Percentiles rank a stretch among this genome's conserved stretches.
Evolutionary conservation across 169 alveolate species (phyloP).

Genomic region (Eimeria sp.): DNA sequence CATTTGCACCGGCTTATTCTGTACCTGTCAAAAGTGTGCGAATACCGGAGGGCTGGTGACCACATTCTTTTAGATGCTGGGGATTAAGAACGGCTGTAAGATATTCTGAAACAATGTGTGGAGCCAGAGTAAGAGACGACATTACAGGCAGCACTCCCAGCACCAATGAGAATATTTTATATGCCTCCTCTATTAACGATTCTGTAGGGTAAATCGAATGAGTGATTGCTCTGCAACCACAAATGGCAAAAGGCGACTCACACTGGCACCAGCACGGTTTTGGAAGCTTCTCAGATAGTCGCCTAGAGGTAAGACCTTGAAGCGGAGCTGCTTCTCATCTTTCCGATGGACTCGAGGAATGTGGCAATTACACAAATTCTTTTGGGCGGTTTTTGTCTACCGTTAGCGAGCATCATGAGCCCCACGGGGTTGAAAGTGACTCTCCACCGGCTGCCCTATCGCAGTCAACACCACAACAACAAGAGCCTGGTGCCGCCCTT

Average conservation of each 20-base stretch:
- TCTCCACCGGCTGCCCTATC: not conserved
- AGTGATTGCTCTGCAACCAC: not conserved
- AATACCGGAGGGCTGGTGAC: not conserved
- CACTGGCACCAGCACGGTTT: not conserved
- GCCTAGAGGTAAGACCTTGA: not conserved
- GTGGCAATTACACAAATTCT: not conserved
- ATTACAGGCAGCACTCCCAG: not conserved
- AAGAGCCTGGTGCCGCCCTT: not conserved
- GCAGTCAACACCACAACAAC: not conserved
- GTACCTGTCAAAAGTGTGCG: not conserved
- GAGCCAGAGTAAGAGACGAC: not conserved
- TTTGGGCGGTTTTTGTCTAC: not conserved
- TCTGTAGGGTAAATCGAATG: not conserved
- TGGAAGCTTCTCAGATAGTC: not conserved
- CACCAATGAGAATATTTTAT: not conserved
- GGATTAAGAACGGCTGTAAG: not conserved
- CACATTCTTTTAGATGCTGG: not conserved
- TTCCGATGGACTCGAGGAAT: not conserved
- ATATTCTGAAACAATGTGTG: not conserved
- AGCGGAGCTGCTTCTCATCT: not conserved
- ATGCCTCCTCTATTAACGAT: not conserved
- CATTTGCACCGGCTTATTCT: not conserved
- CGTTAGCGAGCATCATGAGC: not conserved
- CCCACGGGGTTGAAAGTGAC: not conserved
- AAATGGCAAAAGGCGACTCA: not conserved